Evolutionary conservation across 805 yeast genomes (phyloP), one percentile per base, ranked within the genome.

Genomic region (Geotrichum ghanense): DNA sequence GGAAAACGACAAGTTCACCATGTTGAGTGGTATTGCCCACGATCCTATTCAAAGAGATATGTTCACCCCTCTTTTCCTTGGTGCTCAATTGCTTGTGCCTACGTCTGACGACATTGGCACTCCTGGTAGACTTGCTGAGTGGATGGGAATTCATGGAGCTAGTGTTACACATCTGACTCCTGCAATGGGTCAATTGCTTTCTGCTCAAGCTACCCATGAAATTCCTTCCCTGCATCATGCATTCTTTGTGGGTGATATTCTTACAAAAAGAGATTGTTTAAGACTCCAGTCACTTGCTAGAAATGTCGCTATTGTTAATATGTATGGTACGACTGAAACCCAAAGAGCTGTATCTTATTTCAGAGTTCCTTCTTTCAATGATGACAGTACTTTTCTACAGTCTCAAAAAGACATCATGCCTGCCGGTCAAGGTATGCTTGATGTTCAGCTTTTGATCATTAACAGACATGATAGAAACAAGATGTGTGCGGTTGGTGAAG

Each of bases 241-340:
- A 1, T 92, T 92, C 71, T 92, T 92, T 59, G 99, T 92, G 23
- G 99, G 99, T 58, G 99, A 92, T 66, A 86, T 92, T 51, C 71
- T 92, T 53, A 92, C 99, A 53, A 94, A 92, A 68, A 82, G 98
- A 68, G 99, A 94, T 66, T 92, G 98, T 67, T 69, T 86, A 54
- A 77, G 97, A 59, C 73, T 92, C 56, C 99, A 92, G 64, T 78
- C 92, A 1, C 73, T 92, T 57, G 97, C 97, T 12, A 80, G 80
- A 62, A 90, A 92, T 59, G 94, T 86, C 46, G 71, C 66, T 61
- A 90, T 92, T 60, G 94, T 92, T 55, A 92, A 92, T 68, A 92
- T 92, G 99, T 92, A 92, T 64, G 99, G 99, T 59, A 92, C 99
- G 35, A 92, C 99, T 9, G 99, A 92, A 66, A 92, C 99, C 14